Conservation (phyloP, 352 stramenopile genomes). For the Pythium dissotocum region DNA sequence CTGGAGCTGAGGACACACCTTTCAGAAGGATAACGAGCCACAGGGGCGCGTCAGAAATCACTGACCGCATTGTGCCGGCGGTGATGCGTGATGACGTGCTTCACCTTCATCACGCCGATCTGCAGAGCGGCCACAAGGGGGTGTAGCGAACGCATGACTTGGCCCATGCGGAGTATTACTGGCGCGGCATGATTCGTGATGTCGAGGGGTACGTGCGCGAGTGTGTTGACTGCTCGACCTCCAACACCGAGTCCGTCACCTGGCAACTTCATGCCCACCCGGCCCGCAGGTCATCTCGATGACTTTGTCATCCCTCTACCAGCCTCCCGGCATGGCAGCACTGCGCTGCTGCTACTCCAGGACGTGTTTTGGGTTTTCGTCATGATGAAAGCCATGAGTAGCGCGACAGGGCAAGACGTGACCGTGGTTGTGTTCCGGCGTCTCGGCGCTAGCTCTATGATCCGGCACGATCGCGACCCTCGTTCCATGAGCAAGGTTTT, state of each 20-base stretch:
- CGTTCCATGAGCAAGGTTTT: conserved; percentile 39
- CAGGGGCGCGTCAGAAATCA: no score
- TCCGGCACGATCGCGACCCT: conserved; percentile 31
- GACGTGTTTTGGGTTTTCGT: conserved; percentile 28
- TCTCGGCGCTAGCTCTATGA: conserved; percentile 27
- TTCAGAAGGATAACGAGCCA: no score
- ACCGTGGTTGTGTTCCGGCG: conserved; percentile 27
- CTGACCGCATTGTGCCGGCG: conserved; percentile 1
- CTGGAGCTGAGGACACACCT: no score
- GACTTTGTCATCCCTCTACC: conserved; percentile 17
- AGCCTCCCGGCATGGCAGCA: conserved; percentile 12
- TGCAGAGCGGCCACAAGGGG: conserved; percentile 14
- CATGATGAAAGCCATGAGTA: conserved; percentile 27
- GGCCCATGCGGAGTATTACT: conserved; percentile 14
- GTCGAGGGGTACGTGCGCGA: conserved; percentile 6
- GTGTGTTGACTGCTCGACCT: conserved; percentile 20
- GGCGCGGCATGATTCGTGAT: conserved; percentile 16
- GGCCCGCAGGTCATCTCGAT: conserved; percentile 16
- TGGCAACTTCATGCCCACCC: conserved; percentile 9
- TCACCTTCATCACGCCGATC: conserved; percentile 8
- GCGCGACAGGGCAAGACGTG: conserved; percentile 18
- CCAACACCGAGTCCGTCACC: not conserved
- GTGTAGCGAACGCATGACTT: conserved; percentile 19
- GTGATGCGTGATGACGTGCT: conserved; percentile 8
- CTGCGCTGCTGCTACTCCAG: conserved; percentile 28